A percentile compares a stretch with the other conserved stretches of the same genome.
phyloP scores from a whole-genome alignment of 371 early-diverging fungal species.

The Conidiobolus incongruus region DNA sequence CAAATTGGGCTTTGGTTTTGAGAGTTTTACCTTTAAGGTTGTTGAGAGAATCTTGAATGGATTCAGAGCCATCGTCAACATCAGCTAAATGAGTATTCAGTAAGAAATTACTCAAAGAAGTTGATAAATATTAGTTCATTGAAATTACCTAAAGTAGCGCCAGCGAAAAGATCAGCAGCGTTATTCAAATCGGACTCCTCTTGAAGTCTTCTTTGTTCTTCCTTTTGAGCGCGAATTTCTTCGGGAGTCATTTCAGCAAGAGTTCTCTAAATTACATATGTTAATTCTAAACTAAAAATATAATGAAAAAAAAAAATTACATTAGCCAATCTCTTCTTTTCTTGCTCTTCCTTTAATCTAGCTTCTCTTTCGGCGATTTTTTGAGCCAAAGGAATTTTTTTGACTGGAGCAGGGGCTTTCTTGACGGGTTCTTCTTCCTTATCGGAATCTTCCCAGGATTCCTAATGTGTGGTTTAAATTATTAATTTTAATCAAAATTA shows the following conservation, averaged over 20 bases:
- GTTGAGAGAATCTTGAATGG: no score
- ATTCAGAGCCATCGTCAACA: no score
- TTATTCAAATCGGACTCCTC: slow-evolving; percentile 65
- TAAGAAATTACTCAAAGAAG: slow-evolving; percentile 24
- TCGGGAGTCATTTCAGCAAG: slow-evolving; percentile 10
- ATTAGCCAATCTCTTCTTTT: slow-evolving; percentile 21
- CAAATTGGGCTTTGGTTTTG: slow-evolving; percentile 61
- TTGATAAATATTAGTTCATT: slow-evolving; percentile 12
- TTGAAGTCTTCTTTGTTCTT: slow-evolving; percentile 24
- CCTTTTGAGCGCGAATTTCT: slow-evolving; percentile 2
- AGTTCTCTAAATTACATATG: slow-evolving; percentile 2
- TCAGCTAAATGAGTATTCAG: no score
- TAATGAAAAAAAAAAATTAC: neutral
- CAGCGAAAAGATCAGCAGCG: slow-evolving; percentile 64
- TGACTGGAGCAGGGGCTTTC: slow-evolving; percentile 23
- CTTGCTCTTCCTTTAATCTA: slow-evolving; percentile 25
- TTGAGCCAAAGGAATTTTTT: slow-evolving; percentile 45
- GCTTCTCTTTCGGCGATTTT: slow-evolving; percentile 55
- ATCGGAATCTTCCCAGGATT: slow-evolving; percentile 51
- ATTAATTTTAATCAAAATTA: neutral
- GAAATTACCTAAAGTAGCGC: slow-evolving; percentile 26
- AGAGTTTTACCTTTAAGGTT: slow-evolving; percentile 22
- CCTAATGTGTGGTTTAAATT: slow-evolving; percentile 11
- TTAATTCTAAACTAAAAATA: no score
- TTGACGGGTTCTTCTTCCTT: slow-evolving; percentile 23